Evolutionary conservation across 2,329 filamentous ascomycete species (phyloP).

Genomic region (Hypoxylon sp.): DNA sequence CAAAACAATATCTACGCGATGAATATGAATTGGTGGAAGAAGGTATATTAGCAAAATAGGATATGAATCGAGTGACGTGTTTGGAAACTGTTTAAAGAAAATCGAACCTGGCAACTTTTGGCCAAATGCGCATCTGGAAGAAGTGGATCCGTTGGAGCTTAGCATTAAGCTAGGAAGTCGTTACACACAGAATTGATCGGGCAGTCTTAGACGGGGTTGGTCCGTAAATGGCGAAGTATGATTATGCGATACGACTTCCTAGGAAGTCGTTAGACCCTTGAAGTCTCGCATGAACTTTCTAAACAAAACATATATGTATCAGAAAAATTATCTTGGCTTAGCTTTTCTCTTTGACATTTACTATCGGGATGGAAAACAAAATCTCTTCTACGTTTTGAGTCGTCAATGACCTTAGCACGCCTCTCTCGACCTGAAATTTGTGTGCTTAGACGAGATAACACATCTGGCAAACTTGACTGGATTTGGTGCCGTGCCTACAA

Average conservation of each 20-base stretch:
- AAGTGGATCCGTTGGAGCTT: conserved; percentile 36
- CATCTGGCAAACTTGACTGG: too few species aligned
- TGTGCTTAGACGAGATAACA: too few species aligned
- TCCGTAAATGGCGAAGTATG: background rate
- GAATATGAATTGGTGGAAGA: conserved; percentile 33
- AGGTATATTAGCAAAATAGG: conserved; percentile 34
- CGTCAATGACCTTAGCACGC: too few species aligned
- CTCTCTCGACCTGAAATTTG: too few species aligned
- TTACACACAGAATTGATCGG: background rate
- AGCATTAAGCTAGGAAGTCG: background rate
- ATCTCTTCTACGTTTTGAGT: background rate
- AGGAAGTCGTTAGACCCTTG: background rate
- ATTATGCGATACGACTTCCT: background rate
- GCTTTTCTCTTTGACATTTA: background rate
- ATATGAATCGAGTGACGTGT: conserved; percentile 36
- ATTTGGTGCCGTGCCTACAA: too few species aligned
- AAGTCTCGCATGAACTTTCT: background rate
- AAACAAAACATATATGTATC: background rate
- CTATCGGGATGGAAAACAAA: background rate
- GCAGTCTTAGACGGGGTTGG: background rate
- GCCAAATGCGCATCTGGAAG: conserved; percentile 43
- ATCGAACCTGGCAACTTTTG: conserved; percentile 31
- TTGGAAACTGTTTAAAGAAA: conserved; percentile 21
- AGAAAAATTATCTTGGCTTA: background rate
- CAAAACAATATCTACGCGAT: conserved; percentile 26